These are phyloP conservation scores for Naganishia antarctica DNA, from an alignment of 768 basidiomycete genomes.

Conservation along the genomic window DNA sequence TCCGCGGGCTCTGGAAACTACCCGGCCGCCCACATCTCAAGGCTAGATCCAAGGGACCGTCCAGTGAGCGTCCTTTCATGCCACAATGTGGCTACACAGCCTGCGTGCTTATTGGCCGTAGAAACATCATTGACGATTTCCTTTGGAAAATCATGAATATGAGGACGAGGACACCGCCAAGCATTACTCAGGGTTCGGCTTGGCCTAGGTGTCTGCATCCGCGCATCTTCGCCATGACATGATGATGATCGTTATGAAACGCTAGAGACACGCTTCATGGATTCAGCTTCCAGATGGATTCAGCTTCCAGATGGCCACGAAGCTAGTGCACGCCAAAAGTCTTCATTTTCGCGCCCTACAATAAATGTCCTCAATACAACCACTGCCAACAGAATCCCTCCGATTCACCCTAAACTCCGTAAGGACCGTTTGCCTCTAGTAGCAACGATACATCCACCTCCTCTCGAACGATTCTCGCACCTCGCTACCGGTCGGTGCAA, in stretches of 20 bases:
- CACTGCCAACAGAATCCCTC: too few relatives aligned
- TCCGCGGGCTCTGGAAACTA: too few relatives aligned
- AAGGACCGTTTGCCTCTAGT: slow-evolving; percentile 9
- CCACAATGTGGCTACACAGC: too few relatives aligned
- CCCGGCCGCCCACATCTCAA: too few relatives aligned
- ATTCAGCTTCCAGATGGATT: too few relatives aligned
- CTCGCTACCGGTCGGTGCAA: neutral
- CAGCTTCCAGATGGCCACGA: too few relatives aligned
- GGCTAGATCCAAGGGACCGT: neutral
- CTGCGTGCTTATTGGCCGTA: neutral
- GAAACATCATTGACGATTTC: neutral
- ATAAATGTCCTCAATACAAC: too few relatives aligned
- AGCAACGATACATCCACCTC: slow-evolving; percentile 15
- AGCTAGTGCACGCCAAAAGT: too few relatives aligned
- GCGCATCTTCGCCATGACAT: too few relatives aligned
- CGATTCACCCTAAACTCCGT: slow-evolving; percentile 15
- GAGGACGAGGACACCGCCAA: slow-evolving; percentile 9
- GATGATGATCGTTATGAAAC: too few relatives aligned
- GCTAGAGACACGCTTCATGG: too few relatives aligned
- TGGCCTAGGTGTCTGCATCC: neutral
- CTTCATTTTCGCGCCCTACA: too few relatives aligned
- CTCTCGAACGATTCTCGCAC: neutral
- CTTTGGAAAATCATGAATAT: neutral
- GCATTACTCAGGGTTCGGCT: slow-evolving; percentile 1
- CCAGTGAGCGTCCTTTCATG: neutral